These are phyloP conservation scores for Orobanche coerulescens DNA, from an alignment of 257 asterid species.

Conservation along the genomic window DNA sequence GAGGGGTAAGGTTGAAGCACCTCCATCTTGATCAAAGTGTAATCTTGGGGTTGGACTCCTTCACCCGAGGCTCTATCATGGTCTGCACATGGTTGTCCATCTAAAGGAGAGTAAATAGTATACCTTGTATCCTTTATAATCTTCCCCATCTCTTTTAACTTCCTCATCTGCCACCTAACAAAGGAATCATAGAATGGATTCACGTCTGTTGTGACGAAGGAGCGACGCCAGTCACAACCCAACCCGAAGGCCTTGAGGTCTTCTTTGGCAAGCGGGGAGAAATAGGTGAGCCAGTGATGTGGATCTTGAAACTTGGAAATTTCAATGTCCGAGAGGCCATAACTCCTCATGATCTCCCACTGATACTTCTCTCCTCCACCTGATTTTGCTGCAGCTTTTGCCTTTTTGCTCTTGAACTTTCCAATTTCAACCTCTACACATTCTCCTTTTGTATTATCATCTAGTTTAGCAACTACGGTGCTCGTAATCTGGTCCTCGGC, in stretches of 20 bases:
- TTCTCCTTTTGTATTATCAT: too few species aligned
- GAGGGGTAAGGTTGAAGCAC: constrained; percentile 42
- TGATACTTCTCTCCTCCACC: neutral
- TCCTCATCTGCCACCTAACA: constrained; percentile 56
- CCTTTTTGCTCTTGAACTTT: neutral
- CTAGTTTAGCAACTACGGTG: too few species aligned
- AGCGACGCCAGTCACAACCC: constrained; percentile 67
- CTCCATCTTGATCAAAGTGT: constrained; percentile 59
- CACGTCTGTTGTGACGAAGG: constrained; percentile 49
- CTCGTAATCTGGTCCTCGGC: too few species aligned
- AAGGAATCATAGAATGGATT: constrained; percentile 52
- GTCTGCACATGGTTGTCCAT: constrained; percentile 70
- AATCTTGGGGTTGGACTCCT: constrained; percentile 64
- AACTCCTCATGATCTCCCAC: neutral
- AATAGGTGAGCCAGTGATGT: constrained; percentile 45
- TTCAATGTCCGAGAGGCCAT: neutral
- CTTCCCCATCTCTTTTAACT: constrained; percentile 48
- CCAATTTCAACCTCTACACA: too few species aligned
- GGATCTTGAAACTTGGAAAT: constrained; percentile 28
- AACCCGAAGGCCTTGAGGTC: constrained; percentile 54
- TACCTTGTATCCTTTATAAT: constrained; percentile 50
- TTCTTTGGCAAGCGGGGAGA: constrained; percentile 55
- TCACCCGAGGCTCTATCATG: constrained; percentile 68
- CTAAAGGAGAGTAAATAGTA: constrained; percentile 48
- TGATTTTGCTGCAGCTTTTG: neutral